Base-by-base conservation (phyloP, 2,329 filamentous ascomycete genomes). In the Scleromitrula shiraiana region DNA sequence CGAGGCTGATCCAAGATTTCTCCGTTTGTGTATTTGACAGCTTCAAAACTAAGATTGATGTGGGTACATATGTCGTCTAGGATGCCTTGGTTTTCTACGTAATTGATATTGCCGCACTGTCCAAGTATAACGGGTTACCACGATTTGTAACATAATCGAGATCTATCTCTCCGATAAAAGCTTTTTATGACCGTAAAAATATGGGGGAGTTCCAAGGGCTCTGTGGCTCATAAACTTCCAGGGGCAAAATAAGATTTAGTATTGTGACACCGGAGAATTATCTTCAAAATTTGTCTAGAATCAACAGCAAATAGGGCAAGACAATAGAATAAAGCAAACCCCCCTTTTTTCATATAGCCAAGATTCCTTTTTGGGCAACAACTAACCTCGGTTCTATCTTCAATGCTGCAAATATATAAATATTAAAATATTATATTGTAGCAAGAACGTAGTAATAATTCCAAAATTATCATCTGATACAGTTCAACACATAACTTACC, bases 11-110 rank as follows among this genome's bases (percentile, higher is more conserved):
- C 41, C 44, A 26, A 42, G 29, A 41, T 42, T 37, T 33, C 45
- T 40, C 27, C 45, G 37, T 47, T 41, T 47, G 45, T 42, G 33
- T 19, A 39, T 26, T 42, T 47, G 45, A 47, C 29, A 41, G 45
- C 30, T 26, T 27, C 15, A n/a, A n/a, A n/a, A n/a, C n/a, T n/a
- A n/a, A n/a, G n/a, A n/a, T n/a, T n/a, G n/a, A n/a, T 47, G 45
- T 42, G 45, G 45, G 17, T 41, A 42, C 45, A 41, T 27, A 15
- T 35, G 19, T 47, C 45, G 45, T 47, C 26, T 47, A 41, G 17
- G 19, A 20, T 42, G 33, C 27, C 33, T 17, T 37, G 19, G 7
- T 20, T 20, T 20, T 20, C 20, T 9, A 12, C 10, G 33, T n/a
- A n/a, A n/a, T 19, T 37, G 19, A 7, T 22, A 10, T 17, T 20